Conservation (phyloP, 768 basidiomycete species). For the Termitomyces sp. region DNA sequence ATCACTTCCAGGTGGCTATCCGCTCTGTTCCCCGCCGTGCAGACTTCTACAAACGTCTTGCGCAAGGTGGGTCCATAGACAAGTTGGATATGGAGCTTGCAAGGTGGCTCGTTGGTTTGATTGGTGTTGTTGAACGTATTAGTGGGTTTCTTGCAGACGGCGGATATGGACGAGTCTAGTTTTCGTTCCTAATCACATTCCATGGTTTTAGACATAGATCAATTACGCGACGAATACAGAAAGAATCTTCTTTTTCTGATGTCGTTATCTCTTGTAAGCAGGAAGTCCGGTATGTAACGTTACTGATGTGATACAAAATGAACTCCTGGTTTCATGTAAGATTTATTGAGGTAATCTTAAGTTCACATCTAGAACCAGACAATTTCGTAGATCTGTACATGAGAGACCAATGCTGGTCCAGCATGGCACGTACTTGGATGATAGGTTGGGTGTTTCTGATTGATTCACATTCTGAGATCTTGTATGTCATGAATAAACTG, state of each 20-base stretch:
- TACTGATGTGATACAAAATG: not conserved
- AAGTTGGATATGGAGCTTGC: slow-evolving; percentile 49
- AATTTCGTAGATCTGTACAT: too few species aligned
- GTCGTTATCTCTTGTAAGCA: not conserved
- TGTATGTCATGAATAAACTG: too few species aligned
- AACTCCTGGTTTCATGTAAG: not conserved
- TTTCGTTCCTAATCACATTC: too few species aligned
- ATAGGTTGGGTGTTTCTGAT: too few species aligned
- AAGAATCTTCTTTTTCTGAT: not conserved
- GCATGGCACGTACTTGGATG: too few species aligned
- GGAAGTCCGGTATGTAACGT: not conserved
- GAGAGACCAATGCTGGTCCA: too few species aligned
- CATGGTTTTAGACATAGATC: not conserved
- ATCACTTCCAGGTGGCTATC: slow-evolving; percentile 42
- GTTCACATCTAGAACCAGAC: too few species aligned
- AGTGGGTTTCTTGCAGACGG: slow-evolving; percentile 48
- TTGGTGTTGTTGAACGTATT: slow-evolving; percentile 45
- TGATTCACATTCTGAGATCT: too few species aligned
- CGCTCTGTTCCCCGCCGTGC: slow-evolving; percentile 55
- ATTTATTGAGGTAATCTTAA: too few species aligned
- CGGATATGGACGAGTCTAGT: slow-evolving; percentile 45
- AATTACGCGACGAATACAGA: not conserved
- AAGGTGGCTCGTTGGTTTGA: slow-evolving; percentile 58
- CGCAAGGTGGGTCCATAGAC: slow-evolving; percentile 50
- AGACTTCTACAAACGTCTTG: slow-evolving; percentile 60